A percentile compares a stretch with the other conserved stretches of the same genome.
Conservation (phyloP, 805 yeast species). For the Sugiyamaella qingdaonensis region DNA sequence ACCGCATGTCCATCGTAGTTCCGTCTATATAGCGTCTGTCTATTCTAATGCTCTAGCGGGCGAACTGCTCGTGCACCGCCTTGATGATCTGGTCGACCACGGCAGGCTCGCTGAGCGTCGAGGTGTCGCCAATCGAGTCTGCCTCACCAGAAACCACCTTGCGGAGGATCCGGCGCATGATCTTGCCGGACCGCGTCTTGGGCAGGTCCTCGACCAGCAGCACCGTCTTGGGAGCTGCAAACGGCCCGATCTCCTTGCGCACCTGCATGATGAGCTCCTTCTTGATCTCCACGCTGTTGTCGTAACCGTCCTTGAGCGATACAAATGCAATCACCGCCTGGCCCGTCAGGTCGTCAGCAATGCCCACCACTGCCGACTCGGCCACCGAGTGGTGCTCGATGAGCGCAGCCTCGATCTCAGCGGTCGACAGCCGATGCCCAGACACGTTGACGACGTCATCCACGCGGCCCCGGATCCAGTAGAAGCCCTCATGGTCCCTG, state of each 20-base stretch:
- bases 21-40: not conserved
- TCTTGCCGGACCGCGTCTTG: slow-evolving; percentile 97
- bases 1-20: not conserved
- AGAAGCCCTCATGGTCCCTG: slow-evolving; percentile 92
- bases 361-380: slow-evolving; percentile 96
- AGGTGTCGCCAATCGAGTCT: slow-evolving; percentile 86
- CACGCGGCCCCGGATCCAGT: slow-evolving; percentile 97
- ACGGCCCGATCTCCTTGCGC: slow-evolving; percentile 84
- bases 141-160: slow-evolving; percentile 90
- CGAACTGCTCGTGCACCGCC: slow-evolving; percentile 42
- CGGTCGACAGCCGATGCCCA: slow-evolving; percentile 97
- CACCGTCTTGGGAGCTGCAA: slow-evolving; percentile 92
- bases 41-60: not conserved
- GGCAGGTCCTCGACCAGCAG: slow-evolving; percentile 87
- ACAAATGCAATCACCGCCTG: slow-evolving; percentile 97
- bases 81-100: slow-evolving; percentile 73
- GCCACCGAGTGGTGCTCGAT: slow-evolving; percentile 74
- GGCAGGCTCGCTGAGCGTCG: slow-evolving; percentile 83
- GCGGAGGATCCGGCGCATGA: slow-evolving; percentile 96
- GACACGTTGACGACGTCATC: slow-evolving; percentile 98
- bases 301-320: slow-evolving; percentile 59
- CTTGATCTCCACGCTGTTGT: slow-evolving; percentile 41
- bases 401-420: slow-evolving; percentile 93
- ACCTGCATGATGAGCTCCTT: slow-evolving; percentile 79
- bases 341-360: slow-evolving; percentile 92